Base-by-base conservation (phyloP, 148 eudicot genomes). In the Rhododendron mucronatum region DNA sequence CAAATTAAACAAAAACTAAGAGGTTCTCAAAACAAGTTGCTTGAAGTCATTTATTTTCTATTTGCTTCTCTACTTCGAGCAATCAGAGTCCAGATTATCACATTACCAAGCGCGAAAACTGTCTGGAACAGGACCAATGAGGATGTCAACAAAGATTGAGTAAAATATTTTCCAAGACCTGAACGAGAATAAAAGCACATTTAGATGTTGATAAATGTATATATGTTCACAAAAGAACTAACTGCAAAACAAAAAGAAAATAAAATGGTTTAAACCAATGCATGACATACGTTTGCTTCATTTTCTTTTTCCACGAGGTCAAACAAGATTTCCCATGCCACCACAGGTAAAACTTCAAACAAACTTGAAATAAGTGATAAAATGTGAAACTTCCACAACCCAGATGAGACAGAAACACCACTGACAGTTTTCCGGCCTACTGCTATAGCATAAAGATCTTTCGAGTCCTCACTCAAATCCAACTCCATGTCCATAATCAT, bases 241-340 rank as follows among this genome's bases (percentile, higher is more conserved):
- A 44, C 13, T 4, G 28, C 1, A 15, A 84, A 61, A 16, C 1
- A 18, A 48, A 57, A 23, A 39, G 14, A 33, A 2, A 47, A n/a
- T 21, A 45, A 30, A 44, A 7, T 30, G 30, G 37, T 28, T 23
- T 51, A 59, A 82, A 82, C 50, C 13, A 61, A 35, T 18, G 47
- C 57, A 63, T 71, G n/a, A 82, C 84, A 37, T 92, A 97, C 97
- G 91, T 89, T 91, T 57, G 89, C 90, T 86, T 91, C 90, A 87
- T 85, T 88, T 92, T 97, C 99, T 89, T 88, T 90, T 55, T 79
- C 89, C 86, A 93, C 67, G 82, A 95, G 88, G 80, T 92, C 89
- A 81, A 94, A 95, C 87, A 97, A 91, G 65, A 88, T 90, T 82
- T 97, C 95, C 98, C 98, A 95, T 85, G 99, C 91, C 83, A 87